Conservation (phyloP, 306 rosid species). For the Morella rubra region DNA sequence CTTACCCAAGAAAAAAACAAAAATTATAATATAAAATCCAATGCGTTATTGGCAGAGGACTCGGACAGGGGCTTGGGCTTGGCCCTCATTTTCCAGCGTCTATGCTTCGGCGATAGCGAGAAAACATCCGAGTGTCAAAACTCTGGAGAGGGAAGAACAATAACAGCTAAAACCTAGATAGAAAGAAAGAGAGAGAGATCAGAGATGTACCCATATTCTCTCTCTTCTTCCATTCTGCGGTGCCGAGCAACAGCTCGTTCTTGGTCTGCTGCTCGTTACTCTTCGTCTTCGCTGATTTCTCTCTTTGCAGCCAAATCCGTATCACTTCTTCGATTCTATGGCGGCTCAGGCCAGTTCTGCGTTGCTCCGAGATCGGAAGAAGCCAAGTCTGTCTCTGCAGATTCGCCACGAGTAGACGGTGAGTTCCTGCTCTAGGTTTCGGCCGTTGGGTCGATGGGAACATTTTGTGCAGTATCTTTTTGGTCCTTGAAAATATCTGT, state of each 20-base stretch:
- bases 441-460: not conserved
- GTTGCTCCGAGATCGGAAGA: not conserved
- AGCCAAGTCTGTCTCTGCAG: not conserved
- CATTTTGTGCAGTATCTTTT: not conserved
- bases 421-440: not conserved
- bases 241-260: not conserved
- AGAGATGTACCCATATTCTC: not conserved
- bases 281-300: slow-evolving; percentile 4
- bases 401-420: not conserved
- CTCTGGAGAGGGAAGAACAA: no score
- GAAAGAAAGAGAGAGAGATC: not conserved
- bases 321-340: slow-evolving; percentile 9
- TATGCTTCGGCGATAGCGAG: no score
- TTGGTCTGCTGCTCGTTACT: not conserved
- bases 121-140: no score
- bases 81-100: no score
- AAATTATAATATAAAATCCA: no score
- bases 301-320: not conserved
- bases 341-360: not conserved
- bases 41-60: no score
- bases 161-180: no score
- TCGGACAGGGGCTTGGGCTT: no score
- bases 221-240: not conserved
- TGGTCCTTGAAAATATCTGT: not conserved
- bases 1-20: no score